phyloP scores from a whole-genome alignment of 1,139 yeast genomes.

The Schizosaccharomyces versatilis region DNA sequence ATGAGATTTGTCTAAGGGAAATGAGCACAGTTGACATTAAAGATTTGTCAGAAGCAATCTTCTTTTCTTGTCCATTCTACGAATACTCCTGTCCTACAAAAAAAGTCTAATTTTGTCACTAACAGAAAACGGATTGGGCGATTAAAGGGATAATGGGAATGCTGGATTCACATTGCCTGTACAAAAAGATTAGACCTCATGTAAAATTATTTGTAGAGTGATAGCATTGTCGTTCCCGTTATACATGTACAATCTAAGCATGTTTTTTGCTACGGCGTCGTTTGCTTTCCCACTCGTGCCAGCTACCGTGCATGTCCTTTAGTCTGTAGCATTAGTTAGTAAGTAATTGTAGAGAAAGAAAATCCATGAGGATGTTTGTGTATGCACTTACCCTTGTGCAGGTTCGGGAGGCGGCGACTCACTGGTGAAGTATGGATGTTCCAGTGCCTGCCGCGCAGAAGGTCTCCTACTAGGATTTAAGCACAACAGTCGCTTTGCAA shows the following conservation, averaged over 20 bases:
- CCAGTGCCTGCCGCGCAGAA: slow-evolving; percentile 38
- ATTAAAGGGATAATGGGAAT: too few species aligned
- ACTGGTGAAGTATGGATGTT: slow-evolving; percentile 39
- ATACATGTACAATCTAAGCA: too few species aligned
- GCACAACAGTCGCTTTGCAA: slow-evolving; percentile 39
- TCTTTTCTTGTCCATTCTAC: too few species aligned
- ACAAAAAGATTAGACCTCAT: neutral
- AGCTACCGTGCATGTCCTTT: slow-evolving; percentile 47
- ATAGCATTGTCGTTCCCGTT: neutral
- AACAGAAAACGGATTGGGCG: too few species aligned
- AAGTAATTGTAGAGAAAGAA: neutral
- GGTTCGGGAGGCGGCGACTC: slow-evolving; percentile 47
- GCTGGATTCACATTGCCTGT: too few species aligned
- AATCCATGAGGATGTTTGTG: neutral
- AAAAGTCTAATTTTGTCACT: too few species aligned
- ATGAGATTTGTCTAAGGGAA: too few species aligned
- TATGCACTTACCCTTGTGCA: slow-evolving; percentile 15
- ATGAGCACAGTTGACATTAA: too few species aligned
- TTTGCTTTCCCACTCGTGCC: slow-evolving; percentile 95
- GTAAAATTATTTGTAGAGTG: neutral
- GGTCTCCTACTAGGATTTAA: slow-evolving; percentile 50
- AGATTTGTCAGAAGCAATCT: too few species aligned
- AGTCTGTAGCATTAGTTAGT: slow-evolving; percentile 14
- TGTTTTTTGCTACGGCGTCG: slow-evolving; percentile 24
- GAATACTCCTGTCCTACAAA: too few species aligned